Evolutionary conservation across 148 eudicot species (phyloP), one percentile per base, ranked within the genome.

Genomic region (Pouteria glomerata): DNA sequence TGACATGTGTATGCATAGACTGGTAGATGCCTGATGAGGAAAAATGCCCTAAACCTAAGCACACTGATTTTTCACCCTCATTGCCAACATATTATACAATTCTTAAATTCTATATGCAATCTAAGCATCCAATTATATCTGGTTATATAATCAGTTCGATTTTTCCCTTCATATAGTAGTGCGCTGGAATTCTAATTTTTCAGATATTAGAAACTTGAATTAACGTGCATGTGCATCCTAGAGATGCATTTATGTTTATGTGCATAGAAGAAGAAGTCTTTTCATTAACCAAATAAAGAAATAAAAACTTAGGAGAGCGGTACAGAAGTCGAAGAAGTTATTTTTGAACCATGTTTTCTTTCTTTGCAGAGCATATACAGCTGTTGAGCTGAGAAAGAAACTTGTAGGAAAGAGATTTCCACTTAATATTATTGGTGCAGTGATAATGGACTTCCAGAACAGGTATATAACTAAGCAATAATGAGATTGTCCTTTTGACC

Each of bases 371-470:
- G 96, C 90, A 53, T 83, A 42, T 79, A 86, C 96, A 52, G 84
- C 84, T 37, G 80, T 83, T 71, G 97, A 92, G 77, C 83, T 92
- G 63, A 84, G 82, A 64, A 93, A 85, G 87, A 93, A 90, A 81
- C 84, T 93, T 71, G 75, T 6, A 30, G 92, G 85, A 19, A 89
- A 83, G 76, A 79, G 64, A 55, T 85, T 86, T 78, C 78, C 86
- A 27, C 75, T 62, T 77, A 48, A 75, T 75, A 75, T 78, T 63
- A 79, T 89, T 55, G 86, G 90, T 68, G 76, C 73, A 47, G 92
- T 95, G 64, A 33, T 95, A 47, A 48, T 41, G 68, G 88, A 95
- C 81, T 84, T 95, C 65, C 82, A 80, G 72, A 76, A 59, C 79
- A 89, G 93, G 98, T 90, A 42, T 69, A 76, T 78, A 64, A 61